Evolutionary conservation across 2,329 filamentous ascomycete species (phyloP).

Genomic region (Fusarium sp.): DNA sequence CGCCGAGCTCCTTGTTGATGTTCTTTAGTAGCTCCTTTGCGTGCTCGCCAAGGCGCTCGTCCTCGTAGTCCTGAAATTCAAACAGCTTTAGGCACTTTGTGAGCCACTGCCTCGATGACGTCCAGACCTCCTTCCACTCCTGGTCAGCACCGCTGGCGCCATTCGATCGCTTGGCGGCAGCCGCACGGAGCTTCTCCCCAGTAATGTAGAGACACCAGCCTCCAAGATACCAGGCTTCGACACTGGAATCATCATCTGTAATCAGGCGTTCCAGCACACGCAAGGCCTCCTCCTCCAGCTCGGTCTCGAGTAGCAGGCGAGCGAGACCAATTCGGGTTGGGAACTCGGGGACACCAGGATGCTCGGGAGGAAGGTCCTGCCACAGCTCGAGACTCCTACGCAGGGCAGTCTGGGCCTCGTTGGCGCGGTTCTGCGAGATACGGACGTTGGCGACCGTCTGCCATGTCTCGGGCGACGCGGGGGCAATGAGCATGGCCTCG

Average conservation of each 20-base stretch:
- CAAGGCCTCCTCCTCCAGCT: constrained; percentile 86
- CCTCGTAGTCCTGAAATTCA: constrained; percentile 83
- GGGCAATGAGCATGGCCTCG: constrained; percentile 87
- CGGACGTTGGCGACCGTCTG: constrained; percentile 95
- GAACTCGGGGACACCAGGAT: constrained; percentile 84
- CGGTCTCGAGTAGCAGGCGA: constrained; percentile 89
- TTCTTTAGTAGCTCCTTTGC: constrained; percentile 75
- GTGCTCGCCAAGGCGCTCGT: constrained; percentile 81
- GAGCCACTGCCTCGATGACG: constrained; percentile 85
- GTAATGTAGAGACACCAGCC: constrained; percentile 91
- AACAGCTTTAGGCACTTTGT: constrained; percentile 86
- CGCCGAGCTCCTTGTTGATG: constrained; percentile 74
- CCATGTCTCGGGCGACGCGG: constrained; percentile 86
- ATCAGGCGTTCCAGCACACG: constrained; percentile 87
- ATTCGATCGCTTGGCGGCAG: constrained; percentile 50
- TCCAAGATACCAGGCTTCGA: constrained; percentile 97
- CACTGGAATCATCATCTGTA: constrained; percentile 90
- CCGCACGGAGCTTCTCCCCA: constrained; percentile 71
- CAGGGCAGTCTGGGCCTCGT: constrained; percentile 85
- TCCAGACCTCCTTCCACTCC: constrained; percentile 72
- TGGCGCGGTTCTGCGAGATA: constrained; percentile 84
- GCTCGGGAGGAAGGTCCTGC: constrained; percentile 79
- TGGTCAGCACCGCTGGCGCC: constrained; percentile 52
- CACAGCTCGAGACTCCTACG: constrained; percentile 84
- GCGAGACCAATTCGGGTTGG: constrained; percentile 85